Conservation (phyloP, 768 basidiomycete species). For the Dacryopinax spathularia region DNA sequence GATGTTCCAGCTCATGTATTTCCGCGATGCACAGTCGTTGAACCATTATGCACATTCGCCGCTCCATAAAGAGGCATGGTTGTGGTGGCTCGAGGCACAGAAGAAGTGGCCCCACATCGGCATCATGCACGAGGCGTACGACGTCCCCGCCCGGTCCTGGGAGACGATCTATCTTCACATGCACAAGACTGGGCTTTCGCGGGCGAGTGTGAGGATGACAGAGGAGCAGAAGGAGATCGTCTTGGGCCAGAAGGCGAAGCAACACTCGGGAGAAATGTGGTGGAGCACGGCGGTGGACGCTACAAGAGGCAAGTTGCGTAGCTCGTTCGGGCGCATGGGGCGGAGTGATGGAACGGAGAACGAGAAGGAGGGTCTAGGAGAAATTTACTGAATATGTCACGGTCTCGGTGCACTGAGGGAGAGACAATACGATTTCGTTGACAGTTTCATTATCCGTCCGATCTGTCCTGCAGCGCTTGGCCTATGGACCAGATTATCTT, state of each 20-base stretch:
- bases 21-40: not conserved
- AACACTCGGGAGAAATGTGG: not conserved
- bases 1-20: not conserved
- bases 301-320: not conserved
- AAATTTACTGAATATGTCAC: too few relatives aligned
- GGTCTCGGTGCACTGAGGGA: too few relatives aligned
- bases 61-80: not conserved
- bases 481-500: too few relatives aligned
- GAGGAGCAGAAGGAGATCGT: too few relatives aligned
- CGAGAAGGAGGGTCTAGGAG: too few relatives aligned
- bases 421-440: too few relatives aligned
- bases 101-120: not conserved
- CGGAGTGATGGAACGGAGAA: not conserved
- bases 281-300: not conserved
- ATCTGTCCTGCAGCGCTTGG: too few relatives aligned
- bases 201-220: not conserved
- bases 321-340: not conserved
- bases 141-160: not conserved
- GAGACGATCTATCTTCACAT: not conserved
- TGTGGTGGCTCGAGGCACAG: not conserved
- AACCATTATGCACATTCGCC: not conserved
- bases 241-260: too few relatives aligned
- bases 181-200: not conserved
- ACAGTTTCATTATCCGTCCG: too few relatives aligned
- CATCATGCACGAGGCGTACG: conserved; percentile 2